Evolutionary conservation across 495 filamentous ascomycete species (phyloP), one percentile per base, ranked within the genome.

Genomic region (Xylaria scruposa): DNA sequence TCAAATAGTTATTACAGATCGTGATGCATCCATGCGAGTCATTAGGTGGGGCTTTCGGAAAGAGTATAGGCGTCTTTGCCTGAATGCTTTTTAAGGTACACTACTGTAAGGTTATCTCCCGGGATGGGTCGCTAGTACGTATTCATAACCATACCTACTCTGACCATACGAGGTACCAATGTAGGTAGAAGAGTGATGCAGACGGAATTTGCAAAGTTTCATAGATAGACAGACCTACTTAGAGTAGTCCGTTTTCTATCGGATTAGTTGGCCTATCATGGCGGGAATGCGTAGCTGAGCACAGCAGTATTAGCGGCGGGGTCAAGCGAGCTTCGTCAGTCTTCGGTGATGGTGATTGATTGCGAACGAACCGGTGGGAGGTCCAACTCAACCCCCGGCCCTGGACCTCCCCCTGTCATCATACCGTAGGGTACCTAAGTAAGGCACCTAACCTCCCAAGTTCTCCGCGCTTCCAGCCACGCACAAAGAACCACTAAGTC

Each of bases 1-100:
- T 56, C 26, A 46, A 17, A 56, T 4, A 38, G 36, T 38, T 38
- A 56, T 56, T 56, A 56, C 53, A 56, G 53, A 56, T 56, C 53
- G 53, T 56, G 53, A 60, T 60, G 58, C 31, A 38, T 60, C 58
- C 33, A 70, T 70, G 68, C 68, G n/a, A 54, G 68, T 70, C 68
- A 70, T 63, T 42, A 13, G 63, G 68, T 63, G 68, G 68, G 46
- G 13, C 67, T 13, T 2, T 46, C 40, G 24, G 40, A 44, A 44
- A 47, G n/a, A 36, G 33, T 24, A 24, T 47, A 51, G n/a, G n/a
- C 47, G n/a, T n/a, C 21, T 61, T n/a, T 12, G 24, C 26, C 13
- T 53, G 13, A 26, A 56, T 2, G 13, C 10, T 21, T 54, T 54
- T 2, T 10, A 21, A 26, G 24, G 24, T 24, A 51, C 47, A 46